Evolutionary conservation across 345 rosid genomes (phyloP).

Genomic region (Raphanus raphanistrum): DNA sequence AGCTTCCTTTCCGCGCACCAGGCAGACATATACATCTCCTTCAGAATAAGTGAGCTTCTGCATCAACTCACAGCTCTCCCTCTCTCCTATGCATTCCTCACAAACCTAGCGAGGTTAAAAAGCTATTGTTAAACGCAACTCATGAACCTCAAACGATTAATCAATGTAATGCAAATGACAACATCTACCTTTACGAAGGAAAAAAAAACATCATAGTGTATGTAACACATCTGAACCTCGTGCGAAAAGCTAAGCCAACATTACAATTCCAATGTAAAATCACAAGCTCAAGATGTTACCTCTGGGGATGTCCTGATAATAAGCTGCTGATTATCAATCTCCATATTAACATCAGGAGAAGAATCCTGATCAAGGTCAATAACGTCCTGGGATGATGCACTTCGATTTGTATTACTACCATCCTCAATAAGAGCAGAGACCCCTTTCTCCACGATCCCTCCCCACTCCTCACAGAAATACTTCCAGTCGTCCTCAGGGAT

Average conservation of each 20-base stretch:
- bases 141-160: constrained; percentile 6
- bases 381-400: constrained; percentile 40
- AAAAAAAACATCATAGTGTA: background rate
- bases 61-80: constrained; percentile 88
- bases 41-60: constrained; percentile 76
- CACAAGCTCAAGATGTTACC: constrained; percentile 39
- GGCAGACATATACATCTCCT: constrained; percentile 71
- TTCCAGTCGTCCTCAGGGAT: constrained; percentile 87
- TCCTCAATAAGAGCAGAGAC: constrained; percentile 68
- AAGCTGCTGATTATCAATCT: constrained; percentile 48
- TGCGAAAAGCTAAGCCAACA: constrained; percentile 3
- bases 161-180: constrained; percentile 15
- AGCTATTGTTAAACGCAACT: background rate
- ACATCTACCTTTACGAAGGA: background rate
- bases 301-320: constrained; percentile 67
- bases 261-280: constrained; percentile 7
- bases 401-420: constrained; percentile 37
- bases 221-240: constrained; percentile 3
- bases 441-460: constrained; percentile 65
- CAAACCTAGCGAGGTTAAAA: constrained; percentile 57
- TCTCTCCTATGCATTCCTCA: constrained; percentile 91
- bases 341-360: constrained; percentile 60
- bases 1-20: constrained; percentile 90
- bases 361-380: constrained; percentile 47
- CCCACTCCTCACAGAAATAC: constrained; percentile 96